Evolutionary conservation across 73 alveolate genomes (phyloP).

Genomic region (Tetrahymena thermophila): DNA sequence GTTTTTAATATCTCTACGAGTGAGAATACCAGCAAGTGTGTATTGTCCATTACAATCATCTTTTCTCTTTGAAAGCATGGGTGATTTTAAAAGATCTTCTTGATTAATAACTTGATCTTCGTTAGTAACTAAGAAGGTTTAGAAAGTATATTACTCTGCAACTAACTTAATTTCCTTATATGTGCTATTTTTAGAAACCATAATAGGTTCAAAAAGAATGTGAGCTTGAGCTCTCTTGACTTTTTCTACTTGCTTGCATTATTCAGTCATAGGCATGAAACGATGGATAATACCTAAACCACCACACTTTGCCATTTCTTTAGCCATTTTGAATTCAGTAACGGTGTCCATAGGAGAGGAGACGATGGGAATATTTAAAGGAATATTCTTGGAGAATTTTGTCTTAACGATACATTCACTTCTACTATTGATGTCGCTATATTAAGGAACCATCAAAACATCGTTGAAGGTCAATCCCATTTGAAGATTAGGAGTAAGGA

Average conservation of each 20-base stretch:
- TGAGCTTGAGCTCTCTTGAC: slow-evolving; percentile 36
- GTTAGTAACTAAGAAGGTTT: slow-evolving; percentile 25
- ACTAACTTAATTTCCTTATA: background rate
- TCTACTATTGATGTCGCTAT: slow-evolving; percentile 20
- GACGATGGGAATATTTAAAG: slow-evolving; percentile 29
- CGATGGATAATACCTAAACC: slow-evolving; percentile 48
- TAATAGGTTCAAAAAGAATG: slow-evolving; percentile 3
- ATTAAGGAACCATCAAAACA: slow-evolving; percentile 35
- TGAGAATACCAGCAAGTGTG: slow-evolving; percentile 4
- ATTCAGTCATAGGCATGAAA: slow-evolving; percentile 23
- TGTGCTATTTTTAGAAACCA: slow-evolving; percentile 4
- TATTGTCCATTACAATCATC: background rate
- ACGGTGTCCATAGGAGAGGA: slow-evolving; percentile 49
- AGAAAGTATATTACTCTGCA: slow-evolving; percentile 13
- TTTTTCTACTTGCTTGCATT: slow-evolving; percentile 18
- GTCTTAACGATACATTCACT: slow-evolving; percentile 19
- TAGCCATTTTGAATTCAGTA: slow-evolving; percentile 44
- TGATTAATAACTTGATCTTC: slow-evolving; percentile 8
- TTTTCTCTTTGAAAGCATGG: background rate
- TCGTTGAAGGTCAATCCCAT: slow-evolving; percentile 40
- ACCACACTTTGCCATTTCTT: slow-evolving; percentile 30
- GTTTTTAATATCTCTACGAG: slow-evolving; percentile 27
- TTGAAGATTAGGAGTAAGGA: background rate
- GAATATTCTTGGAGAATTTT: slow-evolving; percentile 15
- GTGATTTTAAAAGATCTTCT: background rate